Percentiles rank a stretch among this genome's conserved stretches.
These are phyloP conservation scores for Irpex sp. DNA, from an alignment of 1,284 basidiomycete genomes.

Conservation along the genomic window DNA sequence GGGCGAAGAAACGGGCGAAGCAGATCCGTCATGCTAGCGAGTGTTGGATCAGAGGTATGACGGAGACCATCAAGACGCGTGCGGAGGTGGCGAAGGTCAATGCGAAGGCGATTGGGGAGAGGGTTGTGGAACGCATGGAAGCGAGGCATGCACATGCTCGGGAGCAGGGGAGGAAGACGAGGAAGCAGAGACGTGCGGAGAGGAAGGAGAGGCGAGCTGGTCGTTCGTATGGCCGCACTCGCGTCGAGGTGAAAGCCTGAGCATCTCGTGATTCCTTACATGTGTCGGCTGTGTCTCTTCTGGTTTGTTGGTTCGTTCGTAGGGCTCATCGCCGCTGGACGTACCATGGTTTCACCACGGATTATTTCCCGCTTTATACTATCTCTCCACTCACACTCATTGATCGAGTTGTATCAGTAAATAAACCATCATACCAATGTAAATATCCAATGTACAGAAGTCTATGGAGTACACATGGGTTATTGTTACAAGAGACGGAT, in stretches of 20 bases:
- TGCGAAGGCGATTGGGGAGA: conserved; percentile 39
- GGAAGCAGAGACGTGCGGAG: conserved; percentile 9
- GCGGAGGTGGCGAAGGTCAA: conserved; percentile 44
- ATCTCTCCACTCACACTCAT: not conserved
- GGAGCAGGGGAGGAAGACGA: conserved; percentile 3
- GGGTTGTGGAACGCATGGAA: conserved; percentile 21
- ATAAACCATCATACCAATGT: not conserved
- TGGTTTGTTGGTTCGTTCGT: not conserved
- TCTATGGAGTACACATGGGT: not conserved
- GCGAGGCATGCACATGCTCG: not conserved
- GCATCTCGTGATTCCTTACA: not conserved
- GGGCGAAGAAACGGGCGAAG: conserved; percentile 54
- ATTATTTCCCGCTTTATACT: not conserved
- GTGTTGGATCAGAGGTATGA: conserved; percentile 37
- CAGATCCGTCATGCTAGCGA: conserved; percentile 47
- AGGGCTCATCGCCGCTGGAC: not conserved
- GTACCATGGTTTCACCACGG: not conserved
- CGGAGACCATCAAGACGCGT: conserved; percentile 35
- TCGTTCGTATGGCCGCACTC: not conserved
- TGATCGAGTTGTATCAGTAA: not conserved
- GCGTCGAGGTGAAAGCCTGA: not conserved
- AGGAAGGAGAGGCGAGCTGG: not conserved
- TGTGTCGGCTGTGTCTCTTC: not conserved
- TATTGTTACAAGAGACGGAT: not conserved
- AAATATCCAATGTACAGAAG: not conserved